Percentiles rank a stretch among this genome's conserved stretches.
phyloP scores from a whole-genome alignment of 768 basidiomycete genomes.

The Panellus pusillus region DNA sequence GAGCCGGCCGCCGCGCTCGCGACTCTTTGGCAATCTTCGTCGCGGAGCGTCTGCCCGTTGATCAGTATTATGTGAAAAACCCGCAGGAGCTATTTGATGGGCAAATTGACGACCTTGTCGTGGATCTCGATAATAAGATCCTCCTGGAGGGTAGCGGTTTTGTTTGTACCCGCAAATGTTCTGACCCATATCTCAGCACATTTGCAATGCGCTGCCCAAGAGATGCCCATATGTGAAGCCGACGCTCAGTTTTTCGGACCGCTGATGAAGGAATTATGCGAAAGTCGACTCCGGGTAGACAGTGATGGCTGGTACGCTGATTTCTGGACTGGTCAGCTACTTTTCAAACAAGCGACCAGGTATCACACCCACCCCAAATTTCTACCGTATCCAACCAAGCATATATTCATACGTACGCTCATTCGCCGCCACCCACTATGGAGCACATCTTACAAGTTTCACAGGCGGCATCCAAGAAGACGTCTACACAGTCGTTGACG shows the following conservation, averaged over 20 bases:
- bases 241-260: slow-evolving; percentile 78
- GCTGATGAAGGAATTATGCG: slow-evolving; percentile 56
- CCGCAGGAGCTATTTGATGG: slow-evolving; percentile 71
- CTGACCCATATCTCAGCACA: slow-evolving; percentile 49
- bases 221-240: slow-evolving; percentile 73
- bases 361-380: slow-evolving; percentile 81
- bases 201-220: slow-evolving; percentile 83
- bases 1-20: slow-evolving; percentile 78
- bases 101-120: slow-evolving; percentile 57
- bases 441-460: neutral
- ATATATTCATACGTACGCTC: slow-evolving; percentile 63
- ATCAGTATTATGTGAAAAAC: slow-evolving; percentile 70
- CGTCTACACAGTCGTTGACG: slow-evolving; percentile 71
- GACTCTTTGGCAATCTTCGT: slow-evolving; percentile 68
- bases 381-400: slow-evolving; percentile 71
- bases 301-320: slow-evolving; percentile 73
- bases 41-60: slow-evolving; percentile 66
- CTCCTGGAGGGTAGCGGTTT: slow-evolving; percentile 59
- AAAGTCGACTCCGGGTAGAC: slow-evolving; percentile 59
- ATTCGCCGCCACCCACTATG: neutral
- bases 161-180: neutral
- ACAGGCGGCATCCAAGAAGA: slow-evolving; percentile 71
- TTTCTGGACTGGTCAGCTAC: neutral
- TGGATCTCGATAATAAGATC: slow-evolving; percentile 74
- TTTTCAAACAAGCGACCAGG: slow-evolving; percentile 40